These are phyloP conservation scores for Claviceps digitariae DNA, from an alignment of 2,329 filamentous ascomycete genomes.

Conservation along the genomic window DNA sequence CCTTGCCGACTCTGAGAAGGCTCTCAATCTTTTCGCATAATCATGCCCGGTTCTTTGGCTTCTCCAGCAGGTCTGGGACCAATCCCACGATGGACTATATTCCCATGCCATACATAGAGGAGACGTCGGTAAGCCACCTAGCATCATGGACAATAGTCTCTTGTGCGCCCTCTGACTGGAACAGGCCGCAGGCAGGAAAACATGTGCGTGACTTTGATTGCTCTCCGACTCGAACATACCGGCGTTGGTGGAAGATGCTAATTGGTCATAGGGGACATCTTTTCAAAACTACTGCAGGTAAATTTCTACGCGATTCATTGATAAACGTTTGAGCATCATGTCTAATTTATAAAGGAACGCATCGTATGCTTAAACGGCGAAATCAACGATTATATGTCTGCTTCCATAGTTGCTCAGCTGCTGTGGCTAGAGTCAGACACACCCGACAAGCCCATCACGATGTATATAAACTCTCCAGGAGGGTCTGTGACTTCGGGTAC, in stretches of 20 bases:
- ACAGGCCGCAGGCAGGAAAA: conserved; percentile 64
- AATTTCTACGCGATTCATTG: not conserved
- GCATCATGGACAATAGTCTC: not conserved
- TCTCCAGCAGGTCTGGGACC: conserved; percentile 20
- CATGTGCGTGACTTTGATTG: conserved; percentile 40
- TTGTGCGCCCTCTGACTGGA: conserved; percentile 14
- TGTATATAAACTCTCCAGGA: conserved; percentile 96
- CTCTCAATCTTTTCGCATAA: conserved; percentile 16
- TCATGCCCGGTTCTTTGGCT: conserved; percentile 29
- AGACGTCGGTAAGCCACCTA: conserved; percentile 23
- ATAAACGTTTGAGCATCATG: not conserved
- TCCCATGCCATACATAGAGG: conserved; percentile 45
- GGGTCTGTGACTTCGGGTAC: conserved; percentile 67
- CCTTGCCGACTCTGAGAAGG: conserved; percentile 17
- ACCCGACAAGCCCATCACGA: conserved; percentile 84
- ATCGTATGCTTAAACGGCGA: conserved; percentile 88
- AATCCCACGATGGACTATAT: conserved; percentile 26
- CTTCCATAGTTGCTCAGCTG: conserved; percentile 89
- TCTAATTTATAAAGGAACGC: conserved; percentile 49
- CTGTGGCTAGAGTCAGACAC: conserved; percentile 97
- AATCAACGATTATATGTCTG: conserved; percentile 80
- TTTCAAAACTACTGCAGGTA: conserved; percentile 66
- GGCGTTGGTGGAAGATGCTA: conserved; percentile 5
- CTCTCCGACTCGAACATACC: not conserved
- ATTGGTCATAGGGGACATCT: conserved; percentile 55